Base-by-base conservation (phyloP, 257 asterid genomes). In the Forsythia suspensa region DNA sequence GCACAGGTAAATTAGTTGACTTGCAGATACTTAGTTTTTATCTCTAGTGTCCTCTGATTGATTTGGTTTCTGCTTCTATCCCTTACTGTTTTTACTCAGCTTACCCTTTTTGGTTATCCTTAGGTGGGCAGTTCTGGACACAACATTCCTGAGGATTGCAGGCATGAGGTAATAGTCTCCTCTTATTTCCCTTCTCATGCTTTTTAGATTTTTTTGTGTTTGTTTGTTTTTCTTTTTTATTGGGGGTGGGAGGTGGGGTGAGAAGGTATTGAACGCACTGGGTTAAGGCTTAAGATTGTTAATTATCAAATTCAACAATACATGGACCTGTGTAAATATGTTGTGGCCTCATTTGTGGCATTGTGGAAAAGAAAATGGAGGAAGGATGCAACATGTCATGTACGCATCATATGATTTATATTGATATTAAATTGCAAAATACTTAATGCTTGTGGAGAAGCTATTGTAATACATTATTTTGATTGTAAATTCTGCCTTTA, bases 1-100 rank as follows among this genome's bases (percentile, higher is more conserved):
- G 88, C 87, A 86, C 96, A 87, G 95, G 98, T 95, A 80, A 59
- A 76, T 82, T 81, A 51, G 34, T 29, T 29, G 74, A 73, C 76
- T 74, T 69, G 82, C 74, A 67, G 80, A 75, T 70, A 72, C 18
- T 75, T 76, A 18, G 36, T 65, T 41, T 79, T 63, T 67, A 57
- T 70, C 40, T 69, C 38, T 20, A 34, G 3, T 77, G 20, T 59
- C 37, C 40, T 74, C 73, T 40, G n/a, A 20, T 70, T 63, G 15
- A 6, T 73, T 68, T 79, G 7, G 44, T 68, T 34, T 76, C 24
- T 76, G 41, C 71, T 36, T 13, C 65, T 71, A 34, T 66, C 16
- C 59, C 51, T 34, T 71, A 36, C 48, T 67, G 59, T 34, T 29
- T 70, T 70, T 38, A 18, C 75, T 42, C 41, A n/a, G 41, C 41